These are phyloP conservation scores for Lentinula boryana DNA, from an alignment of 768 basidiomycete species.

Conservation along the genomic window DNA sequence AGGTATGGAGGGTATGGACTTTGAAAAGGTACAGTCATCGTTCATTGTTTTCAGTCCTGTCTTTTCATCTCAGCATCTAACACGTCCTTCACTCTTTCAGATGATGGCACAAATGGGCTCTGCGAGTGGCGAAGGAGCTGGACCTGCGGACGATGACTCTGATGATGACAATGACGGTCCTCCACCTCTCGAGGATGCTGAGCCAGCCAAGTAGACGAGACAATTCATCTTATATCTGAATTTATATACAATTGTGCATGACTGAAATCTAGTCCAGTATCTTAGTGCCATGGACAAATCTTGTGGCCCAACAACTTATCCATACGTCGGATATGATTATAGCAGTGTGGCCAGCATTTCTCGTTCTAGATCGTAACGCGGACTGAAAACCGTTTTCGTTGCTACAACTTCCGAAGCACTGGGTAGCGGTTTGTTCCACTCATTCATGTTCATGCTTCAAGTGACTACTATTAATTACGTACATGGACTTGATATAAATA, in stretches of 20 bases:
- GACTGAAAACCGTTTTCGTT: too few relatives aligned
- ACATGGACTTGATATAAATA: too few relatives aligned
- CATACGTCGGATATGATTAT: too few relatives aligned
- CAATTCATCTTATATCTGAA: background rate
- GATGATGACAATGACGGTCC: slow-evolving; percentile 49
- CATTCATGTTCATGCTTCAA: too few relatives aligned
- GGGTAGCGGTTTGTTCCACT: too few relatives aligned
- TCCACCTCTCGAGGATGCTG: slow-evolving; percentile 74
- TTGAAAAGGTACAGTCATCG: slow-evolving; percentile 45
- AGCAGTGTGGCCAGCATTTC: too few relatives aligned
- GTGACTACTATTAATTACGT: too few relatives aligned
- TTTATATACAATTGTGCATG: background rate
- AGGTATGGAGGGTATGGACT: slow-evolving; percentile 51
- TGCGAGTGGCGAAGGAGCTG: slow-evolving; percentile 17
- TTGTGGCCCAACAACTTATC: background rate
- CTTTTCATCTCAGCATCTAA: background rate
- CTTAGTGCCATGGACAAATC: background rate
- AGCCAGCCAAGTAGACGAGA: slow-evolving; percentile 32
- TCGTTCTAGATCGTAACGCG: too few relatives aligned
- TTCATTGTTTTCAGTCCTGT: slow-evolving; percentile 8
- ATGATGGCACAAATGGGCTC: slow-evolving; percentile 48
- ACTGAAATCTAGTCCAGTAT: background rate
- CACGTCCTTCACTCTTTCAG: slow-evolving; percentile 17
- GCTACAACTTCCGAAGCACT: too few relatives aligned
- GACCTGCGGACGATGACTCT: slow-evolving; percentile 10